Percentiles rank a stretch among this genome's conserved stretches.
Conservation (phyloP, 2,329 filamentous ascomycete species). For the Seiridium cupressi region DNA sequence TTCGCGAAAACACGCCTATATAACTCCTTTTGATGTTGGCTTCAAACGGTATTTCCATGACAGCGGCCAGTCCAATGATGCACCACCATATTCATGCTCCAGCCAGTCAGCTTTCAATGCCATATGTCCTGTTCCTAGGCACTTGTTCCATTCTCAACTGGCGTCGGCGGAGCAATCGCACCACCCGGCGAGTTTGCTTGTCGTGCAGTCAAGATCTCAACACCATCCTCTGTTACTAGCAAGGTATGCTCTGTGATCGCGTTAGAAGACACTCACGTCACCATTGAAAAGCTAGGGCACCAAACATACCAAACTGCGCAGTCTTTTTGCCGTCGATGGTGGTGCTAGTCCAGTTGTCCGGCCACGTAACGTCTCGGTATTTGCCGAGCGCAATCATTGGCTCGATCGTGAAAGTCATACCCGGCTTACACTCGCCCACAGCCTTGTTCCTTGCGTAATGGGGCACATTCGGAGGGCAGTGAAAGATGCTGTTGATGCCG, state of each 20-base stretch:
- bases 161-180: slow-evolving; percentile 55
- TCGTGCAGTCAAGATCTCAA: slow-evolving; percentile 79
- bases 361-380: slow-evolving; percentile 93
- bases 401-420: slow-evolving; percentile 99
- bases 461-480: slow-evolving; percentile 89
- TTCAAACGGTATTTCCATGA: background rate
- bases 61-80: background rate
- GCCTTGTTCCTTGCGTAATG: slow-evolving; percentile 99
- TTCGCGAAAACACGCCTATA: too few relatives aligned
- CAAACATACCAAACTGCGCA: slow-evolving; percentile 79
- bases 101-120: background rate
- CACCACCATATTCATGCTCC: background rate
- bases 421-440: slow-evolving; percentile 87
- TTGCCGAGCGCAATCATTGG: slow-evolving; percentile 96
- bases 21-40: too few relatives aligned
- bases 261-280: background rate
- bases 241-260: slow-evolving; percentile 70
- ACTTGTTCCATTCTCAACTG: slow-evolving; percentile 16
- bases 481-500: slow-evolving; percentile 91
- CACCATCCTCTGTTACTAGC: slow-evolving; percentile 79
- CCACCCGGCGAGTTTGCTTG: slow-evolving; percentile 74
- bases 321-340: slow-evolving; percentile 87
- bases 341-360: slow-evolving; percentile 96
- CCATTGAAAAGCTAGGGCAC: background rate
- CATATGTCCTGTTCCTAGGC: slow-evolving; percentile 3